Evolutionary conservation across 1,284 basidiomycete species (phyloP), one percentile per base, ranked within the genome.

Genomic region (Cryptococcus jaspeensis): DNA sequence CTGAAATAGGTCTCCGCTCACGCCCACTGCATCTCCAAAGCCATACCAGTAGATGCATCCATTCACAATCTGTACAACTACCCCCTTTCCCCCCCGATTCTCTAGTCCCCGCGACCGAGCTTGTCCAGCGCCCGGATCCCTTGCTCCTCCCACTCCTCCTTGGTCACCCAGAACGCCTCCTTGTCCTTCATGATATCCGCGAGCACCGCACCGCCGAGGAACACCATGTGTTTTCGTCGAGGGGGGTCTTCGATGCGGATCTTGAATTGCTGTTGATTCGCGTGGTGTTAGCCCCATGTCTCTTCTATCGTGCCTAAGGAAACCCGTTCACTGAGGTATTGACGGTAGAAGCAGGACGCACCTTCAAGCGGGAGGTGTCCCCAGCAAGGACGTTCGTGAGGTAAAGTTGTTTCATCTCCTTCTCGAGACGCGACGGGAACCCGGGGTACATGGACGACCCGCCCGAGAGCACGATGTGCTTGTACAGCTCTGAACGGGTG

Each of bases 391-490:
- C 92, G 18, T 88, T 84, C 6, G 91, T 90, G 59, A 99, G 84
- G 78, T 98, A 95, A 41, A 99, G 82, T 78, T 99, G 95, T 80
- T 99, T 99, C 90, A 99, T 93, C 81, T 99, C 96, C 81, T 99
- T 99, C 80, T 99, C 96, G 46, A 99, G 82, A 43, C 95, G 85
- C 74, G 89, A 92, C 5, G 95, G 96, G 62, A 99, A 84, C 28
- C 96, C 96, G 22, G 96, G 95, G 77, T 99, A 99, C 95, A 99
- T 99, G 76, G 89, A 92, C 20, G 91, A 94, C 20, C 96, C 96
- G 50, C 96, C 96, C 13, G 91, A 95, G 18, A 99, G 86, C 15
- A 99, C 95, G 72, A 99, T 89, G 77, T 99, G 94, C 77, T 97
- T 97, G 84, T 98, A 99, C 18, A 99, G 83, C 69, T 99, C 95